These are phyloP conservation scores for Cytospora leucostoma DNA, from an alignment of 2,329 filamentous ascomycete species.

Conservation along the genomic window DNA sequence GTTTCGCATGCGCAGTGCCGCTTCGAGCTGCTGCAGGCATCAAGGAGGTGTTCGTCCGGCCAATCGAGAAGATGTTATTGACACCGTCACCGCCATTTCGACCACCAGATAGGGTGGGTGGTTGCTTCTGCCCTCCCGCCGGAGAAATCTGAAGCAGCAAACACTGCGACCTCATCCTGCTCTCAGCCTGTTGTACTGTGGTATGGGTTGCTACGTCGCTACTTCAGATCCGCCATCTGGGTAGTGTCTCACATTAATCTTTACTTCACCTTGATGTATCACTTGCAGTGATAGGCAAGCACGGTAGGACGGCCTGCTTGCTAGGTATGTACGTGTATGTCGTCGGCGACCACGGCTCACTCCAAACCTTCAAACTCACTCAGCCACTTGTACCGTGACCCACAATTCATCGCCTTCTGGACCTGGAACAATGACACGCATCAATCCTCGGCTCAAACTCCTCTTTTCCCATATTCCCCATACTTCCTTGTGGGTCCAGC, in stretches of 20 bases:
- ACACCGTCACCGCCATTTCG: slow-evolving; percentile 23
- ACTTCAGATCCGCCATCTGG: not conserved
- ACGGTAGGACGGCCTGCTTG: not conserved
- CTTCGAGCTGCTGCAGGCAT: slow-evolving; percentile 4
- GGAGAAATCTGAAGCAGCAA: slow-evolving; percentile 1
- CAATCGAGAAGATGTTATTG: slow-evolving; percentile 5
- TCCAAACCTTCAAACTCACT: not conserved
- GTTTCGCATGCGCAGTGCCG: not conserved
- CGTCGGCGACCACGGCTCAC: not conserved
- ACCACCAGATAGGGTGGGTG: not conserved
- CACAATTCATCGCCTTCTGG: not conserved
- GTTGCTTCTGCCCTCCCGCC: not conserved
- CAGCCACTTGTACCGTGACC: not conserved
- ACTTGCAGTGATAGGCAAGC: no score
- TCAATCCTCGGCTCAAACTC: not conserved
- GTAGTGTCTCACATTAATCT: not conserved
- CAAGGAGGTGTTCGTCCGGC: slow-evolving; percentile 8
- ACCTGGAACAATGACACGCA: slow-evolving; percentile 2
- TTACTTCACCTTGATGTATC: no score
- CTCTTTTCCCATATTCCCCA: not conserved
- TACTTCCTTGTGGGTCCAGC: not conserved
- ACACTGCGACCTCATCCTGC: not conserved
- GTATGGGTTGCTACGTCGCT: not conserved
- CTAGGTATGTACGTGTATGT: not conserved
- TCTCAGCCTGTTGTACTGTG: not conserved